A percentile compares a stretch with the other conserved stretches of the same genome.
phyloP scores from a whole-genome alignment of 2,329 filamentous ascomycete species.

The Salinomyces thailandicus region DNA sequence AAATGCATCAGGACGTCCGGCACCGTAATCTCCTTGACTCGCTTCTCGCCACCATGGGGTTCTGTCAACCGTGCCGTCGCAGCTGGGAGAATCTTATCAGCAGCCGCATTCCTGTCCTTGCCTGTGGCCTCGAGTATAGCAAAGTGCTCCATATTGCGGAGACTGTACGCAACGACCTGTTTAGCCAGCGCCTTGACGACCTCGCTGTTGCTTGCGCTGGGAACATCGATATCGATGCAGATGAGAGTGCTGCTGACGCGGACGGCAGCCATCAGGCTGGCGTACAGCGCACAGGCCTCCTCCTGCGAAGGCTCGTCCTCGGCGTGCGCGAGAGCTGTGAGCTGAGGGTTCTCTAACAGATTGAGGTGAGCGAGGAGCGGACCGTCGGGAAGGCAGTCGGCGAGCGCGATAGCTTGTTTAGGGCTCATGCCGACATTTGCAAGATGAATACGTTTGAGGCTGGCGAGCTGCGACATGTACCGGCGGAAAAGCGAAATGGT shows the following conservation, averaged over 20 bases:
- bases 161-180: conserved; percentile 87
- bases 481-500: conserved; percentile 53
- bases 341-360: conserved; percentile 67
- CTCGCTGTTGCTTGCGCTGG: conserved; percentile 69
- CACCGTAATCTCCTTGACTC: conserved; percentile 50
- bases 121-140: conserved; percentile 53
- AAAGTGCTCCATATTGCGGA: conserved; percentile 78
- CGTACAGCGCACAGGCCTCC: conserved; percentile 87
- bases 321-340: conserved; percentile 61
- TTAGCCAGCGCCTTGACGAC: conserved; percentile 85
- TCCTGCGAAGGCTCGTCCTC: conserved; percentile 73
- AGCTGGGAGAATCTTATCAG: conserved; percentile 28
- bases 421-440: conserved; percentile 73
- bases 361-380: conserved; percentile 74
- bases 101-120: conserved; percentile 20
- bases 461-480: conserved; percentile 69
- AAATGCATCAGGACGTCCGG: conserved; percentile 81
- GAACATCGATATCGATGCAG: conserved; percentile 85
- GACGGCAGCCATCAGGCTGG: conserved; percentile 78
- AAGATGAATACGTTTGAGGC: conserved; percentile 76
- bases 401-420: conserved; percentile 81
- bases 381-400: conserved; percentile 81
- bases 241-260: conserved; percentile 74
- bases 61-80: conserved; percentile 33
- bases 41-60: conserved; percentile 36